Evolutionary conservation across 306 rosid genomes (phyloP).

Genomic region (Bauhinia variegata): DNA sequence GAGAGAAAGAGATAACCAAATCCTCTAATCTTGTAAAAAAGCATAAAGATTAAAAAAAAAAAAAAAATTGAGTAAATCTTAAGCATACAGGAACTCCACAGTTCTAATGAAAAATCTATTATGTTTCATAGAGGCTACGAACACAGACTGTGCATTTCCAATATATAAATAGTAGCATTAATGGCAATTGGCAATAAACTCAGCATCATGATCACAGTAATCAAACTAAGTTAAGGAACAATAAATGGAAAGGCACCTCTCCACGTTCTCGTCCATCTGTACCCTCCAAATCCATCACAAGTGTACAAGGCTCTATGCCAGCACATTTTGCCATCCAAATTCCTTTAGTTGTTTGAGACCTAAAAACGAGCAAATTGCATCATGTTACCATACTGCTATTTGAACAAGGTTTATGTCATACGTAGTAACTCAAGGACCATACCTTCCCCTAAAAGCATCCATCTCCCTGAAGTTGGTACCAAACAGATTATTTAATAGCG

Average conservation of each 20-base stretch:
- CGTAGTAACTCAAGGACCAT: conserved; percentile 40
- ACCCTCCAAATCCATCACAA: conserved; percentile 99
- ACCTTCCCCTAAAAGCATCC: conserved; percentile 98
- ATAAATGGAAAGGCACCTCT: conserved; percentile 65
- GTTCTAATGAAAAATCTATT: no score
- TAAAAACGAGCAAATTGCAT: conserved; percentile 45
- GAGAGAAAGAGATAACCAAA: conserved; percentile 2
- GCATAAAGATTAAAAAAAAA: no score
- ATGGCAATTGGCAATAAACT: conserved; percentile 14
- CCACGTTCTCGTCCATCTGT: conserved; percentile 99
- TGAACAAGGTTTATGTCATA: conserved; percentile 16
- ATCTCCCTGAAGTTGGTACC: conserved; percentile 89
- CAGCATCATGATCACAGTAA: conserved; percentile 7
- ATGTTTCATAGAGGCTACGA: conserved; percentile 10
- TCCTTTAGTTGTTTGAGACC: conserved; percentile 99
- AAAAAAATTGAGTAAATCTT: no score
- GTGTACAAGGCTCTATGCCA: conserved; percentile 91
- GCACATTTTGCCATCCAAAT: conserved; percentile 92
- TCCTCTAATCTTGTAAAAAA: neutral
- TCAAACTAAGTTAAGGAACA: conserved; percentile 26
- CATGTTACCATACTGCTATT: conserved; percentile 13
- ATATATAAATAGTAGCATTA: conserved; percentile 14
- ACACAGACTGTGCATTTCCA: conserved; percentile 20
- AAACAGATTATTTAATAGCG: conserved; percentile 82
- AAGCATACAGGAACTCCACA: no score